Percentiles rank a stretch among this genome's conserved stretches.
These are phyloP conservation scores for Solanum acaule DNA, from an alignment of 257 asterid genomes.

Conservation along the genomic window DNA sequence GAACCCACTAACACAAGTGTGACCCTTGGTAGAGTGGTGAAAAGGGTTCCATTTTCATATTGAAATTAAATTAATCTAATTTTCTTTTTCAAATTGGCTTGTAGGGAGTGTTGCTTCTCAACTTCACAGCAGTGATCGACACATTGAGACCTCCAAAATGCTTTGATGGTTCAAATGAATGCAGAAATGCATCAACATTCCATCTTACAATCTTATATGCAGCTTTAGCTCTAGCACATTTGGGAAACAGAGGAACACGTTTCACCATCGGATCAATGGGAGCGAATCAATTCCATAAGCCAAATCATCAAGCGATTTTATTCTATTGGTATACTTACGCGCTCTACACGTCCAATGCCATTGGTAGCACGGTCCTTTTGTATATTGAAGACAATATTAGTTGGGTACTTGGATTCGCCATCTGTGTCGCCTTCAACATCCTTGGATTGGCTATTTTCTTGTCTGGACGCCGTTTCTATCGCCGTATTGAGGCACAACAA, in stretches of 20 bases:
- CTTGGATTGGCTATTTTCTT: constrained; percentile 35
- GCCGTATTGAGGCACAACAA: constrained; percentile 17
- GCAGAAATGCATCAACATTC: constrained; percentile 32
- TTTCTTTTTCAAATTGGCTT: not conserved
- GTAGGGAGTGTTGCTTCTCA: constrained; percentile 38
- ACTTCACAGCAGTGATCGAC: constrained; percentile 34
- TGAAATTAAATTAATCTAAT: not conserved
- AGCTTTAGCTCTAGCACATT: constrained; percentile 34
- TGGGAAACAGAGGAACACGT: constrained; percentile 58
- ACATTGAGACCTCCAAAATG: constrained; percentile 43
- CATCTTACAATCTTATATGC: constrained; percentile 41
- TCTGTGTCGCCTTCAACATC: constrained; percentile 36
- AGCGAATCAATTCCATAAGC: constrained; percentile 42
- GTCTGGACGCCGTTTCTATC: constrained; percentile 31
- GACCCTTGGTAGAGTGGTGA: too few species aligned
- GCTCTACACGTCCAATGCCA: constrained; percentile 36
- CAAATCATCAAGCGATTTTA: constrained; percentile 37
- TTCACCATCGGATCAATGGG: constrained; percentile 66
- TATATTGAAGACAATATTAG: constrained; percentile 45
- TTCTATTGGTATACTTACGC: constrained; percentile 59
- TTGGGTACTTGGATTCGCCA: constrained; percentile 48
- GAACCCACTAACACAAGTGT: too few species aligned
- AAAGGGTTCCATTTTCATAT: too few species aligned
- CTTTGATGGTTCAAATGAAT: constrained; percentile 18
- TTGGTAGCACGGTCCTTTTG: constrained; percentile 47